phyloP scores from a whole-genome alignment of 2,329 filamentous ascomycete genomes.

The Tolypocladium paradoxum region DNA sequence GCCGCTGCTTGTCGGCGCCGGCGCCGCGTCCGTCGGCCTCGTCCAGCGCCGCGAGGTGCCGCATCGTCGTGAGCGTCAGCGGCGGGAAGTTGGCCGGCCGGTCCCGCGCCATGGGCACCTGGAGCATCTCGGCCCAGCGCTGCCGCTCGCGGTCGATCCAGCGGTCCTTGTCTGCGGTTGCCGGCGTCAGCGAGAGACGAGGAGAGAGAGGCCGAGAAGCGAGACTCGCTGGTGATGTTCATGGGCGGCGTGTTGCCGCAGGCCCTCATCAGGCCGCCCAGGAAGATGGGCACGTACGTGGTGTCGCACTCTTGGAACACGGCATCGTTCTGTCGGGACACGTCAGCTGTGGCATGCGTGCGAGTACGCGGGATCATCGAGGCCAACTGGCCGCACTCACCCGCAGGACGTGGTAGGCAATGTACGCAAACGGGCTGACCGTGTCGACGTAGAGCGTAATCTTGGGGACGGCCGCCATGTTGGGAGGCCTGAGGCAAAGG shows the following conservation, averaged over 20 bases:
- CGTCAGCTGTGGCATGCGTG: neutral
- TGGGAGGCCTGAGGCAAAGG: neutral
- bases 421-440: slow-evolving; percentile 28
- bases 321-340: slow-evolving; percentile 14
- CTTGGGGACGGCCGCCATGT: slow-evolving; percentile 8
- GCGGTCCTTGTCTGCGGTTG: slow-evolving; percentile 22
- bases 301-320: slow-evolving; percentile 19
- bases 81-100: slow-evolving; percentile 25
- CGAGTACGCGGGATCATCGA: neutral
- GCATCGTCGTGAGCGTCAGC: slow-evolving; percentile 22
- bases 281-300: slow-evolving; percentile 25
- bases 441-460: slow-evolving; percentile 28
- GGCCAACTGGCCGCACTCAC: slow-evolving; percentile 13
- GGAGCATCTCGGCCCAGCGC: slow-evolving; percentile 23
- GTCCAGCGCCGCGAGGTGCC: slow-evolving; percentile 18
- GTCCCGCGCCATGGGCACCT: slow-evolving; percentile 19
- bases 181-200: neutral
- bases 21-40: slow-evolving; percentile 6
- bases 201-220: neutral
- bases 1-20: slow-evolving; percentile 6
- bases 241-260: slow-evolving; percentile 25
- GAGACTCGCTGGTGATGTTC: slow-evolving; percentile 21
- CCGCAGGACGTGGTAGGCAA: slow-evolving; percentile 25
- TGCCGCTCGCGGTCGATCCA: slow-evolving; percentile 22
- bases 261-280: slow-evolving; percentile 26